Conservation (phyloP, 140 eudicot species). For the Anethum foeniculum region DNA sequence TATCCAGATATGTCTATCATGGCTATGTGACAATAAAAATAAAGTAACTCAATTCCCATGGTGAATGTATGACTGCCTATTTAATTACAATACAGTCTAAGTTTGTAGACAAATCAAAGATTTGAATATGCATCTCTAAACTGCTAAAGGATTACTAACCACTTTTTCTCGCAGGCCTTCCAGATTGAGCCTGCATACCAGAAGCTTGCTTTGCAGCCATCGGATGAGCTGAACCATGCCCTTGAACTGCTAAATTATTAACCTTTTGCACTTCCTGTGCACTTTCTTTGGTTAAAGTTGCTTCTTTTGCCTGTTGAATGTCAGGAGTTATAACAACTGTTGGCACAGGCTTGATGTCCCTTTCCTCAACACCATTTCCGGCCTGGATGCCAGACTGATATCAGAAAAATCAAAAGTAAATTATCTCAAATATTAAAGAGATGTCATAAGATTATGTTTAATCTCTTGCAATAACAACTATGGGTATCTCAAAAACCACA, state of each 20-base stretch:
- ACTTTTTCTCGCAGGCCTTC: constrained; percentile 34
- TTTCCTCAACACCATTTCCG: constrained; percentile 24
- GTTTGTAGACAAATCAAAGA: neutral
- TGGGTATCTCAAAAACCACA: neutral
- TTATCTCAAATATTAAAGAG: neutral
- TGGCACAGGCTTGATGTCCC: constrained; percentile 37
- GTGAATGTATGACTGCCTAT: neutral
- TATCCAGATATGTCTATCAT: neutral
- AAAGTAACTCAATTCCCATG: neutral
- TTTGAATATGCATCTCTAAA: neutral
- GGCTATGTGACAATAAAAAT: neutral
- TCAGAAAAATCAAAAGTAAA: constrained; percentile 19
- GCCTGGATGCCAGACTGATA: constrained; percentile 46
- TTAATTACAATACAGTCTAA: neutral
- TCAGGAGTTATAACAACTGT: constrained; percentile 22
- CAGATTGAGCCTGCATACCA: constrained; percentile 8
- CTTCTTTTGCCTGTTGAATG: constrained; percentile 24
- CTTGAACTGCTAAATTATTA: constrained; percentile 19
- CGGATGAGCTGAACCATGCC: neutral
- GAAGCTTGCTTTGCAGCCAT: constrained; percentile 16
- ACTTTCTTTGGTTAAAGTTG: constrained; percentile 28
- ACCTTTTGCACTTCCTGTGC: constrained; percentile 37
- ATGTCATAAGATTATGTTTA: neutral
- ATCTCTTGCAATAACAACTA: neutral
- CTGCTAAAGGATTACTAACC: constrained; percentile 6